Conservation (phyloP, 2,329 filamentous ascomycete genomes). For the Dactylellina cionopaga region DNA sequence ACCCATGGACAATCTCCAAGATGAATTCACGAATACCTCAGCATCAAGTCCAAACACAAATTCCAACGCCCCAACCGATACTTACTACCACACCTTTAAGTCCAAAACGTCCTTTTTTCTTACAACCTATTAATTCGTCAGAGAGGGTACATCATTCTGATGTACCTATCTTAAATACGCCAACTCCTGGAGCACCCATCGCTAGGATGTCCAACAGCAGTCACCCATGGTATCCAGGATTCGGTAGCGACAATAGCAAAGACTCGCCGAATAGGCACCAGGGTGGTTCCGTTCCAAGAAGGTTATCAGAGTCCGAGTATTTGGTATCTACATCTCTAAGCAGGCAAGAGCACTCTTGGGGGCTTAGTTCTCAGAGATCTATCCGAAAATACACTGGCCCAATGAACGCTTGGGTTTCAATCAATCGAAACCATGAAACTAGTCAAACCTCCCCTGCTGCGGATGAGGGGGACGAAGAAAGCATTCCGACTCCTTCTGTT, state of each 20-base stretch:
- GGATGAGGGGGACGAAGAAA: conserved; percentile 4
- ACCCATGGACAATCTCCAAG: conserved; percentile 50
- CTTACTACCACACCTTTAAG: not conserved
- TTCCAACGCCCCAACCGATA: not conserved
- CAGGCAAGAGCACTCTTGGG: not conserved
- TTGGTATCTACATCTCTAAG: not conserved
- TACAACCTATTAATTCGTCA: not conserved
- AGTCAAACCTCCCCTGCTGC: not conserved
- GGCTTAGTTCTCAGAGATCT: not conserved
- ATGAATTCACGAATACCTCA: conserved; percentile 29
- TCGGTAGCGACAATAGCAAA: conserved; percentile 15
- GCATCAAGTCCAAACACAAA: not conserved
- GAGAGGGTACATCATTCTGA: not conserved
- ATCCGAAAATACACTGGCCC: conserved; percentile 8
- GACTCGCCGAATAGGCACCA: not conserved
- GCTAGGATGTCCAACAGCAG: conserved; percentile 14
- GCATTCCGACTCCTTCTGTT: not conserved
- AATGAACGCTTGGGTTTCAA: conserved; percentile 30
- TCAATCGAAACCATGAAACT: not conserved
- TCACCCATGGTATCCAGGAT: conserved; percentile 24
- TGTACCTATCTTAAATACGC: not conserved
- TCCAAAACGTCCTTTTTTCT: not conserved
- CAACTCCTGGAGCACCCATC: conserved; percentile 10
- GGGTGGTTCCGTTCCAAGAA: not conserved
- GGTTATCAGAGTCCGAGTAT: not conserved